Percentiles rank a stretch among this genome's conserved stretches.
phyloP scores from a whole-genome alignment of 345 rosid species.

The Ceriops zippeliana region DNA sequence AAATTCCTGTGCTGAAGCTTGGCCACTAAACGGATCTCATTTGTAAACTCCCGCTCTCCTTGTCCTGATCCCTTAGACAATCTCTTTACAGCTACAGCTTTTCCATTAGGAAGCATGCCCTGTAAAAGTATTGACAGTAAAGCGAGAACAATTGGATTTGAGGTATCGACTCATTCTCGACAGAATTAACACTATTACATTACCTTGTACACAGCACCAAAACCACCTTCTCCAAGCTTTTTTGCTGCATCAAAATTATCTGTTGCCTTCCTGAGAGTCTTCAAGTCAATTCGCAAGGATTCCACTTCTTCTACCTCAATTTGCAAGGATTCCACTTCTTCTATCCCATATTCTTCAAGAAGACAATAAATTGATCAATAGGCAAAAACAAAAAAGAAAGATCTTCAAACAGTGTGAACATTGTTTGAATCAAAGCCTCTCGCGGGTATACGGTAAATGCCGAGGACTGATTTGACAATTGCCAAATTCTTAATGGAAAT shows the following conservation, averaged over 20 bases:
- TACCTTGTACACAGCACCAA: no score
- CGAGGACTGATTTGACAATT: no score
- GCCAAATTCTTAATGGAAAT: no score
- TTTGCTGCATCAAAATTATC: slow-evolving; percentile 34
- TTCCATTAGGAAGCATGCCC: slow-evolving; percentile 27
- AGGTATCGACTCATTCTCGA: not conserved
- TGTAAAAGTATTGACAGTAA: not conserved
- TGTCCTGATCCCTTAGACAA: slow-evolving; percentile 23
- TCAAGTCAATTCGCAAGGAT: slow-evolving; percentile 12
- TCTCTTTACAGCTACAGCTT: slow-evolving; percentile 38
- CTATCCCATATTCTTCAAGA: no score
- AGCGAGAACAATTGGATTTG: no score
- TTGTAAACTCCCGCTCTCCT: slow-evolving; percentile 38
- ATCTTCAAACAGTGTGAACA: no score
- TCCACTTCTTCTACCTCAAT: not conserved
- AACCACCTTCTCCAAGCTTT: slow-evolving; percentile 50
- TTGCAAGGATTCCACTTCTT: slow-evolving; percentile 17
- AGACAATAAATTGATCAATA: no score
- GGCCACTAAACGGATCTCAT: slow-evolving; percentile 32
- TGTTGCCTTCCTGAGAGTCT: slow-evolving; percentile 34
- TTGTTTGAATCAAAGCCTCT: no score
- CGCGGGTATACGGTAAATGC: no score
- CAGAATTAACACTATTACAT: not conserved
- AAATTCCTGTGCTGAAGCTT: slow-evolving; percentile 41
- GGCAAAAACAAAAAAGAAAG: no score